phyloP scores from a whole-genome alignment of 306 rosid species.

The Quercus alba region DNA sequence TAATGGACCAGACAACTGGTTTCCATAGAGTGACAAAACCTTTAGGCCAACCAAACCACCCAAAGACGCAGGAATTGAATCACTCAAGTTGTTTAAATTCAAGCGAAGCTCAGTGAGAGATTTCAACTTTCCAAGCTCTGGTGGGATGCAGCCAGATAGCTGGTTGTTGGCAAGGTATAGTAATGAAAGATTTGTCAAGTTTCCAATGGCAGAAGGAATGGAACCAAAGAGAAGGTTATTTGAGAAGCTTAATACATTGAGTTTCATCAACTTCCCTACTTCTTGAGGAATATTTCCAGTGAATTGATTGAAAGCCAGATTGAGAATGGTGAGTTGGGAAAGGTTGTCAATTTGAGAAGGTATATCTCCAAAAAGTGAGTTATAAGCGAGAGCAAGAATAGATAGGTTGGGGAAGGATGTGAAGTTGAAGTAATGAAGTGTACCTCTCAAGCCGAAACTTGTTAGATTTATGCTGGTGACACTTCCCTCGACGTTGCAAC shows the following conservation, averaged over 20 bases:
- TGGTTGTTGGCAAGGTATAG: background rate
- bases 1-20: no score
- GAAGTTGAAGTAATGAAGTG: background rate
- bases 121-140: conserved; percentile 7
- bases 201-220: background rate
- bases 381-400: background rate
- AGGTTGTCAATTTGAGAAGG: background rate
- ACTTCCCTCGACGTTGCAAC: background rate
- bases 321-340: background rate
- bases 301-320: background rate
- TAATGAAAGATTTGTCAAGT: background rate
- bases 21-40: conserved; percentile 5
- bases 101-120: conserved; percentile 8
- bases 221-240: background rate
- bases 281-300: background rate
- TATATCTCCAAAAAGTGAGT: background rate
- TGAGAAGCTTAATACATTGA: background rate
- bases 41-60: conserved; percentile 7
- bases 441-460: background rate
- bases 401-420: background rate
- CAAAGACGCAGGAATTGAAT: conserved; percentile 17
- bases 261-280: background rate
- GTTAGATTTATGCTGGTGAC: background rate
- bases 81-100: conserved; percentile 6
- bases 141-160: background rate